Evolutionary conservation across 2,329 filamentous ascomycete genomes (phyloP), one percentile per base, ranked within the genome.

Genomic region (Pseudofabraea citricarpa): DNA sequence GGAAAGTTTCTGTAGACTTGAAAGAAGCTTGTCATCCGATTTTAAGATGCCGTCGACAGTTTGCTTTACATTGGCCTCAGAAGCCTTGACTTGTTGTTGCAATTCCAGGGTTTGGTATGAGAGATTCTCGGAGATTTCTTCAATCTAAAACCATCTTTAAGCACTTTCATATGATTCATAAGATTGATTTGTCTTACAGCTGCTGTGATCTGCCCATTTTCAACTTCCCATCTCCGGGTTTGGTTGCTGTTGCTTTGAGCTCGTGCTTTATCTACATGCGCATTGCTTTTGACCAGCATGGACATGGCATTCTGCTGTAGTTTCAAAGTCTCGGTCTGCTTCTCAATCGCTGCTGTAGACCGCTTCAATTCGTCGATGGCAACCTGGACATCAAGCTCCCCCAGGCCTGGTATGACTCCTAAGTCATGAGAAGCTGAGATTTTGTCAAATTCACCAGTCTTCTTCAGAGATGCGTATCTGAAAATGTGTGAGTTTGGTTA

Each of bases 1-100:
- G 0, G 81, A 74, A 2, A 87, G 70, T 51, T 84, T 85, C 56
- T 85, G 79, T 3, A 88, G 65, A 46, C 80, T 80, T 16, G 74
- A 68, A 2, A 87, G 65, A 2, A 87, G 68, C 48, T 77, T 79
- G 56, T 87, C 82, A 47, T 88, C 83, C 1, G 79, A 75, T 7
- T 70, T 68, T 7, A 85, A 63, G 9, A 76, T 60, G 13, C 65
- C 66, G 18, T 72, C 68, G 0, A 80, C 64, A 1, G 70, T 71
- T 43, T 72, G 66, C 36, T 70, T 71, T 13, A 82, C 58, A 3
- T 64, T 63, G 2, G 66, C 59, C 4, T 67, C 68, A 1, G 71
- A 66, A 0, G 63, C 63, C 6, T 71, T 71, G 5, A 60, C 61
- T 31, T 81, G 74, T 47, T 75, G 72, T 53, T 76, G 70, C 2